Evolutionary conservation across 345 rosid genomes (phyloP), one percentile per base, ranked within the genome.

Genomic region (Linum usitatissimum): DNA sequence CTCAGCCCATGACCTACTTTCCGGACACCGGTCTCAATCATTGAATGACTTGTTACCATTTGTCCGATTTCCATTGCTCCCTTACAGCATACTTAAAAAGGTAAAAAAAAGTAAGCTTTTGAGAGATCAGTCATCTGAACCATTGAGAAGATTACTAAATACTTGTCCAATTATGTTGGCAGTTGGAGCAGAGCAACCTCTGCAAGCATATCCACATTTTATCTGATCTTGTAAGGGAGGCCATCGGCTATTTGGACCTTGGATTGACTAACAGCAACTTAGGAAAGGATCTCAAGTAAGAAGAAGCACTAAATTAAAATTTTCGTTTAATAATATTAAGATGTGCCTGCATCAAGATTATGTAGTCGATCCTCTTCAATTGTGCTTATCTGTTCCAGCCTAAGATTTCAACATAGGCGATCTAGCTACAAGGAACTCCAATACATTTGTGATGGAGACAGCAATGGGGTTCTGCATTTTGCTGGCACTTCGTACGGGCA

Each of bases 361-460:
- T 45, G 51, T 45, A 34, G 38, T 34, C 3, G 38, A 34, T 34
- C 8, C 38, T 7, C 38, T 34, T 34, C 38, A 45, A 45, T 3
- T 14, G 51, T 45, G 17, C 51, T 45, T 45, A 9, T 45, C n/a
- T 64, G 49, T 67, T 77, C 72, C 70, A 72, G 80, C 74, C 61
- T 68, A 67, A 82, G 91, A 69, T 83, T 81, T 76, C 90, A 86
- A 53, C 92, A 90, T 60, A 83, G 97, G 64, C 79, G 82, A 55
- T 90, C 99, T 19, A 87, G 97, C 80, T 93, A 74, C 68, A 90
- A 90, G 83, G 97, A 93, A 83, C 95, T 84, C 53, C 99, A 84
- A 72, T 86, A 87, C 80, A 87, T 90, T 68, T 86, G 95, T 70
- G 92, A 90, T 69, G 99, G 99, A n/a, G 99, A 90, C 73, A 85